These are phyloP conservation scores for Conoideocrella luteorostrata DNA, from an alignment of 2,329 filamentous ascomycete species.

Conservation along the genomic window DNA sequence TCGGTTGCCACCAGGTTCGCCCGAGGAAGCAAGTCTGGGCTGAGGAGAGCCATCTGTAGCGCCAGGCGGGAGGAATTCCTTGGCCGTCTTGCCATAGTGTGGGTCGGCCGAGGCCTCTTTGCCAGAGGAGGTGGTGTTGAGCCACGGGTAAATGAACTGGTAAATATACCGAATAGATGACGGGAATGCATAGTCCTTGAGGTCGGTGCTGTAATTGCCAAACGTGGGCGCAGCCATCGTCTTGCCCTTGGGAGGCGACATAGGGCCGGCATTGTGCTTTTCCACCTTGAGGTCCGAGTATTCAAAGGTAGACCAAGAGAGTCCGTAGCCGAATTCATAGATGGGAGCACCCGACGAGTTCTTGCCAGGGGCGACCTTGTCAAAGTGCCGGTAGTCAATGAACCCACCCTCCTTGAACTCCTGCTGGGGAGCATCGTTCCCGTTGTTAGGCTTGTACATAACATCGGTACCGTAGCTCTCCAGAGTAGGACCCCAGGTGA, in stretches of 20 bases:
- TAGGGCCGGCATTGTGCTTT: conserved; percentile 42
- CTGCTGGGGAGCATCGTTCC: conserved; percentile 57
- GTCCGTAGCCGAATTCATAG: conserved; percentile 75
- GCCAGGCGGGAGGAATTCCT: conserved; percentile 53
- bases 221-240: conserved; percentile 59
- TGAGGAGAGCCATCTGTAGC: conserved; percentile 51
- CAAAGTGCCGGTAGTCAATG: conserved; percentile 66
- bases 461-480: conserved; percentile 64
- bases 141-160: conserved; percentile 63
- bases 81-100: conserved; percentile 52
- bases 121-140: conserved; percentile 57
- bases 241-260: conserved; percentile 53
- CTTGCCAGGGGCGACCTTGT: conserved; percentile 42
- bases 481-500: conserved; percentile 67
- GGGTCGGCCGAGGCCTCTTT: conserved; percentile 50
- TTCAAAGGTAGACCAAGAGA: conserved; percentile 73
- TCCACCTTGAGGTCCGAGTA: conserved; percentile 62
- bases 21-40: conserved; percentile 42
- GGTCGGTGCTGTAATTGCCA: conserved; percentile 56
- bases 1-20: conserved; percentile 56
- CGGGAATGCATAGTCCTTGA: conserved; percentile 64
- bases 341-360: conserved; percentile 46
- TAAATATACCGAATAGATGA: conserved; percentile 43
- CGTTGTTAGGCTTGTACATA: conserved; percentile 64
- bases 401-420: conserved; percentile 73